A percentile compares a stretch with the other conserved stretches of the same genome.
Conservation (phyloP, 768 basidiomycete genomes). For the Dendrothele bispora region DNA sequence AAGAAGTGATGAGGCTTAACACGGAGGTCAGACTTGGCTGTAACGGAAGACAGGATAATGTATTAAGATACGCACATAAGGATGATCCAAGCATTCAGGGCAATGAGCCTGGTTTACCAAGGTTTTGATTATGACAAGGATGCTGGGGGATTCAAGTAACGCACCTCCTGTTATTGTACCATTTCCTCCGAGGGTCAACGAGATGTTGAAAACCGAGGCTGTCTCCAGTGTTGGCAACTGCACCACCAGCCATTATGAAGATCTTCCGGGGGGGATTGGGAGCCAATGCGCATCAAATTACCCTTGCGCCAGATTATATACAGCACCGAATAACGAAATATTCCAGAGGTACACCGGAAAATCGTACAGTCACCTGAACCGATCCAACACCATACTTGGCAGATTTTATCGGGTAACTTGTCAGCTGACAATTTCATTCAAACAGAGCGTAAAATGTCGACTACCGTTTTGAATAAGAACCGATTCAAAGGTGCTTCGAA, state of each 20-base stretch:
- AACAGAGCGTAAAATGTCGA: too few relatives aligned
- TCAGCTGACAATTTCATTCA: too few relatives aligned
- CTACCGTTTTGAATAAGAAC: too few relatives aligned
- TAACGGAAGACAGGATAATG: not conserved
- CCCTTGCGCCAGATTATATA: slow-evolving; percentile 15
- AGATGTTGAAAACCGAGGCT: slow-evolving; percentile 49
- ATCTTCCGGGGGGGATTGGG: slow-evolving; percentile 27
- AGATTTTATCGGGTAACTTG: too few relatives aligned
- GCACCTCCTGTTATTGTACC: slow-evolving; percentile 79
- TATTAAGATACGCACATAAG: slow-evolving; percentile 49
- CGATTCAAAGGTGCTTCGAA: too few relatives aligned
- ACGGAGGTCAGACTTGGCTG: not conserved
- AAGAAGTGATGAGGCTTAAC: slow-evolving; percentile 68
- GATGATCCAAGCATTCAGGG: slow-evolving; percentile 68
- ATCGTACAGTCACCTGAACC: too few relatives aligned
- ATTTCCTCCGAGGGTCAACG: slow-evolving; percentile 64
- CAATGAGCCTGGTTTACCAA: slow-evolving; percentile 56
- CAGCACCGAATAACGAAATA: slow-evolving; percentile 32
- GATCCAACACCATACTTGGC: too few relatives aligned
- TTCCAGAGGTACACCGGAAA: slow-evolving; percentile 39
- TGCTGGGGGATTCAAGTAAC: slow-evolving; percentile 8
- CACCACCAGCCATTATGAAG: slow-evolving; percentile 56
- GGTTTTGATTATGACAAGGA: slow-evolving; percentile 3
- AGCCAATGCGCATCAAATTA: slow-evolving; percentile 18
- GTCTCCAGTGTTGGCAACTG: slow-evolving; percentile 33